phyloP scores from a whole-genome alignment of 192 early-diverging fungal genomes.

The Linnemannia zychae region DNA sequence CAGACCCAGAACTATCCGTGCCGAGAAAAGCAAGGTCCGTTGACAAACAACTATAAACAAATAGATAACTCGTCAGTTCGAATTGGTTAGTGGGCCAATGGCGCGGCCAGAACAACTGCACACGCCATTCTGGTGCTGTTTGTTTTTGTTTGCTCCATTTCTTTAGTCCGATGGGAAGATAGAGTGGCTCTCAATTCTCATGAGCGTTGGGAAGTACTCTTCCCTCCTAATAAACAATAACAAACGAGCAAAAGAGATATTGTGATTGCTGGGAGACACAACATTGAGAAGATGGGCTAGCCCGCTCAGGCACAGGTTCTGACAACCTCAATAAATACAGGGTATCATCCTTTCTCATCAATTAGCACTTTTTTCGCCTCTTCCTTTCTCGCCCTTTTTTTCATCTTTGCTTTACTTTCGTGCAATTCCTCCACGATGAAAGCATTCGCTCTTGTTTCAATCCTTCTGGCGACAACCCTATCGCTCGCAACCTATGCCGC shows the following conservation, averaged over 20 bases:
- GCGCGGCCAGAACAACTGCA: neutral
- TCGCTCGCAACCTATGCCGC: neutral
- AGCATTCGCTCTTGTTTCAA: neutral
- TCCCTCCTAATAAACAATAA: neutral
- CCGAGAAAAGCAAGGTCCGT: neutral
- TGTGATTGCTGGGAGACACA: neutral
- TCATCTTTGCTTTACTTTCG: neutral
- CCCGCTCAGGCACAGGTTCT: neutral
- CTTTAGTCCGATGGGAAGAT: neutral
- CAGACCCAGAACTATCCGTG: neutral
- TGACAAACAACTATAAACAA: neutral
- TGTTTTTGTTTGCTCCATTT: neutral
- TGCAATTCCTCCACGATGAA: neutral
- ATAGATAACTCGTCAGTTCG: too few species aligned
- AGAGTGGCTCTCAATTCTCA: neutral
- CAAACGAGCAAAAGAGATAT: neutral
- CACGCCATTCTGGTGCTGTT: neutral
- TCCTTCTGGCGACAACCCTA: neutral
- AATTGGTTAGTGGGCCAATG: neutral
- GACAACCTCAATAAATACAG: neutral
- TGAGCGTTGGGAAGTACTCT: neutral
- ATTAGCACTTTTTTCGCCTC: neutral
- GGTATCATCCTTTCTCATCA: neutral
- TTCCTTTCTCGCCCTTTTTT: neutral
- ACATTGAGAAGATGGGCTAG: neutral